phyloP scores from a whole-genome alignment of 2,329 filamentous ascomycete genomes.

The Pyrenochaeta sp. region DNA sequence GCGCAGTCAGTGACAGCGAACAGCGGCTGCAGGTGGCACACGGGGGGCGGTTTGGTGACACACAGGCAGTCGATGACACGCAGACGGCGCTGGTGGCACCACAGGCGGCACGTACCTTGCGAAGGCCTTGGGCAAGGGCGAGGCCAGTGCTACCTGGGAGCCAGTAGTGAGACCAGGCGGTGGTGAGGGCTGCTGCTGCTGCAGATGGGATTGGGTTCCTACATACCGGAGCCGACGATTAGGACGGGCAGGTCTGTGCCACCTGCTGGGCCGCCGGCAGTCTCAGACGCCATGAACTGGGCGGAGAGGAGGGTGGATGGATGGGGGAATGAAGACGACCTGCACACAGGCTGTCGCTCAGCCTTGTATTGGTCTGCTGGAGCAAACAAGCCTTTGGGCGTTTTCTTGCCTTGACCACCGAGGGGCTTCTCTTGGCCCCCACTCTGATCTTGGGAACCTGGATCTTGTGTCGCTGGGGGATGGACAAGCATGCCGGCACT shows the following conservation, averaged over 20 bases:
- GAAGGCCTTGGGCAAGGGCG: constrained; percentile 47
- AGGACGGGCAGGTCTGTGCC: constrained; percentile 27
- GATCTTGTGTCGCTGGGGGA: too few relatives aligned
- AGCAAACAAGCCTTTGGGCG: too few relatives aligned
- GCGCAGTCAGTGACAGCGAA: constrained; percentile 5
- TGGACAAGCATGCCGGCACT: too few relatives aligned
- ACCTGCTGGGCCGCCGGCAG: neutral
- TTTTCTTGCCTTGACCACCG: too few relatives aligned
- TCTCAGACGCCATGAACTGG: neutral
- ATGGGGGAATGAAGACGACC: too few relatives aligned
- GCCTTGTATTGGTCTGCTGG: too few relatives aligned
- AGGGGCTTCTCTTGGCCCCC: too few relatives aligned
- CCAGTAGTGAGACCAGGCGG: constrained; percentile 9
- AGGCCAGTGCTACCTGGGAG: constrained; percentile 45
- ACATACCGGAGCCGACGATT: constrained; percentile 45
- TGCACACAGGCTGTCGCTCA: too few relatives aligned
- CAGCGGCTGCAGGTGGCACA: neutral
- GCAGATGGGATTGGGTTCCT: constrained; percentile 17
- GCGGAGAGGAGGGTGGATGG: too few relatives aligned
- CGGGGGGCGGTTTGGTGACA: too few relatives aligned
- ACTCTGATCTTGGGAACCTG: too few relatives aligned
- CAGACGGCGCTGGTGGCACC: neutral
- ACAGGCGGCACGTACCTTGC: constrained; percentile 34
- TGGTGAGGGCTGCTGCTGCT: neutral
- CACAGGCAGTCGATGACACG: too few relatives aligned